A percentile compares a stretch with the other conserved stretches of the same genome.
Conservation (phyloP, 2,329 filamentous ascomycete genomes). For the Trichoderma semiorbis region DNA sequence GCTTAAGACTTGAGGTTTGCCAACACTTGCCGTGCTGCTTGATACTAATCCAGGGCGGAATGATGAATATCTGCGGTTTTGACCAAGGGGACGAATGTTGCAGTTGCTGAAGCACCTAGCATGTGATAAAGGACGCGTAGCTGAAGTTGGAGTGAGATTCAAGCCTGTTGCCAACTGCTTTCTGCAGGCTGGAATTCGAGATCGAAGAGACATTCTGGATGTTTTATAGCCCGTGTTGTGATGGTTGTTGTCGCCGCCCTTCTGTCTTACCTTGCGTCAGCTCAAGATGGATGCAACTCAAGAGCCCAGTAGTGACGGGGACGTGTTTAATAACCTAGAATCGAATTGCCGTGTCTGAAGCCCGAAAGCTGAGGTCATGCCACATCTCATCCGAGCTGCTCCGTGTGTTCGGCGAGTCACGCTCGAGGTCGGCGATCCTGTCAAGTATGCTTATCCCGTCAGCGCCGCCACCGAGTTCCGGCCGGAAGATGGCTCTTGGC, state of each 20-base stretch:
- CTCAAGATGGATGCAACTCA: neutral
- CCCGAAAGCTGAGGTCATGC: neutral
- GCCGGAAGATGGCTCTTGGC: neutral
- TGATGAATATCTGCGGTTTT: neutral
- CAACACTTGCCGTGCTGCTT: neutral
- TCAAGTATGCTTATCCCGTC: neutral
- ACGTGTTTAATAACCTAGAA: neutral
- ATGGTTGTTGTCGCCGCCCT: neutral
- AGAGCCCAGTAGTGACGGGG: neutral
- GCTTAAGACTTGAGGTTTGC: neutral
- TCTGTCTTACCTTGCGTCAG: neutral
- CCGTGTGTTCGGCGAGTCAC: neutral
- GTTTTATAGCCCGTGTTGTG: neutral
- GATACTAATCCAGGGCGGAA: neutral
- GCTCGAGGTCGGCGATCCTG: neutral
- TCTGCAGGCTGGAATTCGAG: neutral
- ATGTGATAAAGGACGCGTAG: neutral
- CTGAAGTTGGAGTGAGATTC: neutral
- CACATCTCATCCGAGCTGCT: neutral
- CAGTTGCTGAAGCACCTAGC: neutral
- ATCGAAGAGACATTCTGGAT: neutral
- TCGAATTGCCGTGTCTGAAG: neutral
- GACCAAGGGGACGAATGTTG: neutral
- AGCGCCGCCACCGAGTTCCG: slow-evolving; percentile 2
- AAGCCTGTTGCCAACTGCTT: neutral